These are phyloP conservation scores for Colletotrichum limetticola DNA, from an alignment of 2,329 filamentous ascomycete genomes.

Conservation along the genomic window DNA sequence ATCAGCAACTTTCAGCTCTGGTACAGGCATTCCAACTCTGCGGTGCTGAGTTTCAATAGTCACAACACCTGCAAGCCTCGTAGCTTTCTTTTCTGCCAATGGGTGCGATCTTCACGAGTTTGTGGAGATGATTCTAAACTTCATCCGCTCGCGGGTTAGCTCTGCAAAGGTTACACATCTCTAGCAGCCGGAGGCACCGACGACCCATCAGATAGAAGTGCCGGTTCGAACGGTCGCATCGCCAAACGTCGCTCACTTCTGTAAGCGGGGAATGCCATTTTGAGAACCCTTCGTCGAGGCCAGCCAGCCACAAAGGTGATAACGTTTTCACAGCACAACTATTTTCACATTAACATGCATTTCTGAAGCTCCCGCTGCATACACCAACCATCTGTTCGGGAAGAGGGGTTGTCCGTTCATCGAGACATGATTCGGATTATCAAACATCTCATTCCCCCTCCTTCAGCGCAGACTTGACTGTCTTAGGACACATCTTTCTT, in stretches of 20 bases:
- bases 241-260: neutral
- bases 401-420: neutral
- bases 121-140: neutral
- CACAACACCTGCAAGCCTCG: neutral
- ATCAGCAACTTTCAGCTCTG: neutral
- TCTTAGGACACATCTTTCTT: neutral
- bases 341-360: neutral
- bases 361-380: neutral
- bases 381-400: neutral
- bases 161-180: neutral
- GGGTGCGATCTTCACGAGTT: neutral
- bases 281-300: neutral
- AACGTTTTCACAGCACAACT: neutral
- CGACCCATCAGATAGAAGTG: neutral
- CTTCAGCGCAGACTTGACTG: neutral
- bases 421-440: constrained; percentile 14
- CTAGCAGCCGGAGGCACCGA: neutral
- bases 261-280: neutral
- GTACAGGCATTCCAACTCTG: neutral
- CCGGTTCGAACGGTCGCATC: neutral
- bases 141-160: neutral
- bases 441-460: neutral
- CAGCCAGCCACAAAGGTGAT: neutral
- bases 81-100: neutral
- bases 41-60: neutral